Percentiles rank a stretch among this genome's conserved stretches.
phyloP scores from a whole-genome alignment of 169 alveolate genomes.

The Eimeria falciformis region DNA sequence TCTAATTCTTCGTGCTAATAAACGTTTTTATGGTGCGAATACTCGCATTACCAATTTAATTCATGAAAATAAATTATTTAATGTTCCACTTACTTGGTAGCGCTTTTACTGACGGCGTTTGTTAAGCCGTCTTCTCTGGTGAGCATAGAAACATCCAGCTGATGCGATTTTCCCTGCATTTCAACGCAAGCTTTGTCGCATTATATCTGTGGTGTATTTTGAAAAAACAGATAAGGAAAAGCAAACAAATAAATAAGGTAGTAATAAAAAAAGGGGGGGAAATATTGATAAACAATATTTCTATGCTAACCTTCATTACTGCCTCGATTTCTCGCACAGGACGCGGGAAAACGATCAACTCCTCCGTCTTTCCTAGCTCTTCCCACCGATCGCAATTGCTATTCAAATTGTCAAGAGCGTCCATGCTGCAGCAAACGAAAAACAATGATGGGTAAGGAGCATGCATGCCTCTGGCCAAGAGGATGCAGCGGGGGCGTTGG shows the following conservation, averaged over 20 bases:
- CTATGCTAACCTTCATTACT: not conserved
- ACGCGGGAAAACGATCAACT: not conserved
- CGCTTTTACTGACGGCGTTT: no score
- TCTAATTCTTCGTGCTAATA: no score
- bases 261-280: not conserved
- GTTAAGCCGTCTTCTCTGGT: not conserved
- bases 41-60: no score
- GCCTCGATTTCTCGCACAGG: not conserved
- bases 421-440: not conserved
- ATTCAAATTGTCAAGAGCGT: not conserved
- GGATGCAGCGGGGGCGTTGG: no score
- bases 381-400: slow-evolving; percentile 4
- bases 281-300: no score
- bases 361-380: not conserved
- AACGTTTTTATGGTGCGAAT: no score
- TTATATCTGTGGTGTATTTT: no score
- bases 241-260: not conserved
- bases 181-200: no score
- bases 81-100: no score
- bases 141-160: not conserved
- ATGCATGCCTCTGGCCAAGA: no score
- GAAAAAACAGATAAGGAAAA: no score
- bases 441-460: not conserved
- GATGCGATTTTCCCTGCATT: not conserved
- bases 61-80: no score